Conservation (phyloP, 495 filamentous ascomycete species). For the Hypoxylon trugodes region DNA sequence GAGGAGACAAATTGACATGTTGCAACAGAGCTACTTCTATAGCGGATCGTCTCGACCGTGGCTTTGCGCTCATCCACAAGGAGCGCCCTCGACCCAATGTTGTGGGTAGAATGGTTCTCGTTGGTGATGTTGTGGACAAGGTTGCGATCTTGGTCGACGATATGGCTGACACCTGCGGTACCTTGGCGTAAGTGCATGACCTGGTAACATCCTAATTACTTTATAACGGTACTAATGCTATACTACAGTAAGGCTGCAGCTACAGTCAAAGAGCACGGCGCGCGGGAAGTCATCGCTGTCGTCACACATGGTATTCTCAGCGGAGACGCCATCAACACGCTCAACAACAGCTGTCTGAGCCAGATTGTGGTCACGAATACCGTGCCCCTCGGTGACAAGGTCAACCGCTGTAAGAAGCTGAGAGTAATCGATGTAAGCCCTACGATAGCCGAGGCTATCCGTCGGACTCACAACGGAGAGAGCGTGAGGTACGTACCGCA, state of each 20-base stretch:
- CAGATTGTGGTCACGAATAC: constrained; percentile 95
- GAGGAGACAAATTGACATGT: constrained; percentile 1
- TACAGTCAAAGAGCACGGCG: constrained; percentile 88
- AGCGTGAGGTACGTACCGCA: constrained; percentile 16
- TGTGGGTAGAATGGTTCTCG: constrained; percentile 92
- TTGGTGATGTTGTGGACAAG: constrained; percentile 68
- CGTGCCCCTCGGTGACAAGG: constrained; percentile 87
- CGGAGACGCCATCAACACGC: constrained; percentile 87
- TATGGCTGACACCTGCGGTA: constrained; percentile 95
- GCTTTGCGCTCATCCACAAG: constrained; percentile 99
- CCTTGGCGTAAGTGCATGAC: constrained; percentile 34
- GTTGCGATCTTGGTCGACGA: constrained; percentile 82
- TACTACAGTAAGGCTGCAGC: constrained; percentile 78
- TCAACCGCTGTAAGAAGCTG: constrained; percentile 73
- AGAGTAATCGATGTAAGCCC: constrained; percentile 93
- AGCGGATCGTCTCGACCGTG: constrained; percentile 90
- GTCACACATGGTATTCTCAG: constrained; percentile 96
- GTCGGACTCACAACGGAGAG: constrained; percentile 95
- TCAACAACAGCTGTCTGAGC: constrained; percentile 82
- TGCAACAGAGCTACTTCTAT: constrained; percentile 83
- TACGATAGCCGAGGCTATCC: constrained; percentile 74
- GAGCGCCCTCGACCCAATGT: constrained; percentile 95
- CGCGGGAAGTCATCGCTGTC: constrained; percentile 87
- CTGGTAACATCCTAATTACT: neutral
- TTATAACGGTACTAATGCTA: neutral